Base-by-base conservation (phyloP, 176 grass and related monocot species). In the Juncus effusus region DNA sequence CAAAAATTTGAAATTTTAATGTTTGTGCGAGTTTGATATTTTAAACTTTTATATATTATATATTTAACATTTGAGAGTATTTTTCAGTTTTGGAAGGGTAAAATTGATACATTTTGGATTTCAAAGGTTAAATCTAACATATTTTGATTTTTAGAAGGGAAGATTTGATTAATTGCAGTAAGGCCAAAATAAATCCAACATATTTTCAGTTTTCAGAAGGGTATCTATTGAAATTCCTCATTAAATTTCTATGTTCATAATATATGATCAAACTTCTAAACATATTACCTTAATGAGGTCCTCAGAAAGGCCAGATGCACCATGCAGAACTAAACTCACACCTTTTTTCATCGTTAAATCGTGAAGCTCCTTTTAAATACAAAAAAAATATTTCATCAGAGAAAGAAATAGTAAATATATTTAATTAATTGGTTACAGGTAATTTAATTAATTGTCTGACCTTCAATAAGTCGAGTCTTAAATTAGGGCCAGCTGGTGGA, bases 251-350 rank as follows among this genome's bases (percentile, higher is more conserved):
- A 38, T 4, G 13, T 53, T 62, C 42, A 8, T 59, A 37, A 44
- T 68, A 19, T 53, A 59, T 36, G 12, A 28, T 56, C 58, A 47
- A 55, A 36, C 35, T 55, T 55, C 15, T 6, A 50, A 41, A 80
- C 41, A 15, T 45, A 75, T 53, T 62, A 97, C 93, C 93, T 97
- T 65, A 14, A 97, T 61, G 51, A 97, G 77, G 51, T 78, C 82
- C 38, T 56, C 74, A 41, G 82, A 62, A 42, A 92, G 71, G 68
- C 93, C 93, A 64, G 93, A 97, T 64, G 93, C 93, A 78, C 93
- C 93, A 77, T 97, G 93, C 36, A 97, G 88, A 76, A 97, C 93
- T 80, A 97, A 84, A 79, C 67, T 76, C 55, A 91, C 75, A 64
- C 93, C 93, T 77, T 79, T 97, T 64, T 86, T 74, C 40, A 64